A percentile compares a stretch with the other conserved stretches of the same genome.
Evolutionary conservation across 108 stramenopile species (phyloP).

Genomic region (Epipyxis sp.): DNA sequence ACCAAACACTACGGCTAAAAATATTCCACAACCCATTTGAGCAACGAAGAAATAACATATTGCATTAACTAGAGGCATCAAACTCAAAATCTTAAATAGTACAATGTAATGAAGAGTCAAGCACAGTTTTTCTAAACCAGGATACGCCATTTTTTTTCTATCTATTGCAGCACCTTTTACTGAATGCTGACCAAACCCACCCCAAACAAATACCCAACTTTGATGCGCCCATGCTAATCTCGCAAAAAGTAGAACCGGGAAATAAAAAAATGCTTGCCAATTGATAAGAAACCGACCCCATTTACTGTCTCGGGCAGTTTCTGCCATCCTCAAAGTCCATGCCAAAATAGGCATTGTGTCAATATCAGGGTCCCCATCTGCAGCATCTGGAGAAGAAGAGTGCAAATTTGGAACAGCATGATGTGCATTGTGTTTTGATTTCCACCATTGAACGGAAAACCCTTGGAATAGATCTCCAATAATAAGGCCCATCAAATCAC

Average conservation of each 20-base stretch:
- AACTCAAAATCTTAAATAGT: constrained; percentile 43
- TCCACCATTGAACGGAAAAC: constrained; percentile 78
- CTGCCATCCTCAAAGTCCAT: constrained; percentile 90
- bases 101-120: constrained; percentile 19
- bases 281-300: constrained; percentile 39
- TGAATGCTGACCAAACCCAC: constrained; percentile 64
- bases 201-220: constrained; percentile 75
- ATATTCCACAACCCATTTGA: constrained; percentile 80
- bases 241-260: constrained; percentile 89
- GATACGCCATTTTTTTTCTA: background rate
- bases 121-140: background rate
- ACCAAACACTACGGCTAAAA: constrained; percentile 94
- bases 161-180: constrained; percentile 48
- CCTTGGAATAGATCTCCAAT: constrained; percentile 92
- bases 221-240: constrained; percentile 92
- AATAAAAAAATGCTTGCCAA: constrained; percentile 88
- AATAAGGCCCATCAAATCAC: constrained; percentile 81
- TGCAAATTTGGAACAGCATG: constrained; percentile 97
- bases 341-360: constrained; percentile 98
- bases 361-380: constrained; percentile 67
- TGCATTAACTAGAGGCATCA: constrained; percentile 30
- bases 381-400: constrained; percentile 51
- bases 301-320: constrained; percentile 62
- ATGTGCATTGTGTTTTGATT: constrained; percentile 98
- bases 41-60: constrained; percentile 58